phyloP scores from a whole-genome alignment of 176 grass and related monocot species.

The Chloris gayana region DNA sequence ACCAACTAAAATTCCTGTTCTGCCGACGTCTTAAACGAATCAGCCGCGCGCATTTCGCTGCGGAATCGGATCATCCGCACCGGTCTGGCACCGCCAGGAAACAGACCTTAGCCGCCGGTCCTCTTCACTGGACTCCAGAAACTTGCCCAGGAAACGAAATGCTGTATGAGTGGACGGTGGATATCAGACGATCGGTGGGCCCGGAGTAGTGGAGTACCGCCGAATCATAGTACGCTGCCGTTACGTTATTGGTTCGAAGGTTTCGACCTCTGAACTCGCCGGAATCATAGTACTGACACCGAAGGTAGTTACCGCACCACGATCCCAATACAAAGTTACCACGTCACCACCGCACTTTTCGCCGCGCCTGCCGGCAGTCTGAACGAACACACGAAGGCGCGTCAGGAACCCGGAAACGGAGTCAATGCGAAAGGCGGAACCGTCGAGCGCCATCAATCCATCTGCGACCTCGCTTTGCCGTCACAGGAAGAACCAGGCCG shows the following conservation, averaged over 20 bases:
- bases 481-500: conserved; percentile 46
- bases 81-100: not conserved
- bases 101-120: not conserved
- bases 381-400: not conserved
- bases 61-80: not conserved
- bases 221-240: too few species aligned
- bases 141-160: too few species aligned
- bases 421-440: conserved; percentile 24
- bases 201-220: too few species aligned
- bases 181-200: not conserved
- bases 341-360: not conserved
- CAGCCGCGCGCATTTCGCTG: not conserved
- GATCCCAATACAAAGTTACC: not conserved
- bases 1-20: not conserved
- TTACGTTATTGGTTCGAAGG: not conserved
- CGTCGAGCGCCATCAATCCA: conserved; percentile 37
- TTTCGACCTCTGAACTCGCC: conserved; percentile 1
- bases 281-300: conserved; percentile 4
- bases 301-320: conserved; percentile 4
- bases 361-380: not conserved
- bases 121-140: not conserved
- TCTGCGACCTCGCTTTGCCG: conserved; percentile 5
- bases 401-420: not conserved
- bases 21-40: not conserved
- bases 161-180: not conserved